Evolutionary conservation across 2,329 filamentous ascomycete genomes (phyloP).

Genomic region (Claviceps lovelessii): DNA sequence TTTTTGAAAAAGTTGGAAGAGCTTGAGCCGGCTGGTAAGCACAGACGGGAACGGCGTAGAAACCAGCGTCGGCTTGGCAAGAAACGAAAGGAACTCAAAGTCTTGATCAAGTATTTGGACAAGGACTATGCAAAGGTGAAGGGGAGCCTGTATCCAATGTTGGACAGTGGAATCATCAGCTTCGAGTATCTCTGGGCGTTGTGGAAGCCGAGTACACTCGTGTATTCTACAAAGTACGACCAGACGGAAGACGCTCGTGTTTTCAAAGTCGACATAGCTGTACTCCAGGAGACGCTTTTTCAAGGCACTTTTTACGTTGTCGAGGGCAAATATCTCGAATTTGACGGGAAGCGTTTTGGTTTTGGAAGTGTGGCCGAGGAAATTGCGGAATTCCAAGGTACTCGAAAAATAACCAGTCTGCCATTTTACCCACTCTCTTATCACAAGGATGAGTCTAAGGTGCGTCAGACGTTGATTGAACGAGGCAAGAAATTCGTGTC

Average conservation of each 20-base stretch:
- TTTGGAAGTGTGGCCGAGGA: constrained; percentile 57
- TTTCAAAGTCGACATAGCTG: constrained; percentile 67
- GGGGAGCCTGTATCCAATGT: constrained; percentile 63
- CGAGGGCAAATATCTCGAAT: constrained; percentile 71
- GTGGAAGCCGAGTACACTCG: constrained; percentile 75
- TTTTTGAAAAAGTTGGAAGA: constrained; percentile 51
- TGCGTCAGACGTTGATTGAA: constrained; percentile 56
- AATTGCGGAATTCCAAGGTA: constrained; percentile 63
- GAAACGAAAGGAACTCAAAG: constrained; percentile 52
- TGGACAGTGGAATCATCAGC: constrained; percentile 71
- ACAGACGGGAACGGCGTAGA: constrained; percentile 46
- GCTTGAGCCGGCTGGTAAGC: constrained; percentile 31
- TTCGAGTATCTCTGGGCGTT: constrained; percentile 82
- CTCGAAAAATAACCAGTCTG: constrained; percentile 68
- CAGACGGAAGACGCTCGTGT: constrained; percentile 61
- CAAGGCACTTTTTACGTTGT: constrained; percentile 64
- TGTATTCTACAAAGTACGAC: constrained; percentile 64
- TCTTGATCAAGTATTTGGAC: constrained; percentile 64
- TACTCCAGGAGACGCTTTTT: constrained; percentile 54
- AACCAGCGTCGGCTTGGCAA: constrained; percentile 40
- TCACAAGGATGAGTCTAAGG: constrained; percentile 53
- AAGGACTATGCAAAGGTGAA: constrained; percentile 67
- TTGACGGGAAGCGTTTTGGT: constrained; percentile 75
- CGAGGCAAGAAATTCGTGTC: constrained; percentile 73
- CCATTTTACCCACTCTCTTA: constrained; percentile 65